Conservation (phyloP, 345 rosid genomes). For the Alliaria petiolata region DNA sequence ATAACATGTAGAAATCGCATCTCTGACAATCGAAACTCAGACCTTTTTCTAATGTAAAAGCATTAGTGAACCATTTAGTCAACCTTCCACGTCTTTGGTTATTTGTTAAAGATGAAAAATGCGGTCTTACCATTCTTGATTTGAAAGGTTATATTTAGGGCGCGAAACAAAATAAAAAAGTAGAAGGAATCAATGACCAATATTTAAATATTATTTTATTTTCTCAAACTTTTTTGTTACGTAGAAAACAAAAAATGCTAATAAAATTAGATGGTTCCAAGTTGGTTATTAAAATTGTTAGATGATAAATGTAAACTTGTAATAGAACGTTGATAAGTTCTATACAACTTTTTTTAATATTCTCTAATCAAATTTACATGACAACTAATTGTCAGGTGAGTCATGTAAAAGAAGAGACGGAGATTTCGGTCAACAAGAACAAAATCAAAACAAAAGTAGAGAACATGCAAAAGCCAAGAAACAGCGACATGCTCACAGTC, state of each 20-base stretch:
- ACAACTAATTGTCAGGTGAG: slow-evolving; percentile 1
- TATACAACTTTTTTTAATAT: not conserved
- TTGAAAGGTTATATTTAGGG: too few relatives aligned
- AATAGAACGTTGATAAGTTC: not conserved
- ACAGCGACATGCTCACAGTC: slow-evolving; percentile 17
- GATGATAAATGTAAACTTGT: not conserved
- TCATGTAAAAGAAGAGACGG: not conserved
- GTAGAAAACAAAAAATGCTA: too few relatives aligned
- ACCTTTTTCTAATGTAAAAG: too few relatives aligned
- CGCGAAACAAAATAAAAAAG: too few relatives aligned
- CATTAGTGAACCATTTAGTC: too few relatives aligned
- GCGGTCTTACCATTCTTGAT: not conserved
- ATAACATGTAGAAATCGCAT: too few relatives aligned
- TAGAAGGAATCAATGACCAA: too few relatives aligned
- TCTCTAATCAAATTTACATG: not conserved
- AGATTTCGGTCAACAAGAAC: not conserved
- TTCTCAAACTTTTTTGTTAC: too few relatives aligned
- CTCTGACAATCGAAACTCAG: too few relatives aligned
- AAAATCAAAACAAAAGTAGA: not conserved
- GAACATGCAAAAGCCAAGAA: slow-evolving; percentile 13
- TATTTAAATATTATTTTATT: too few relatives aligned
- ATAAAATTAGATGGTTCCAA: not conserved
- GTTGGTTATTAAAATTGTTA: not conserved
- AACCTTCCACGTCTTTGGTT: too few relatives aligned
- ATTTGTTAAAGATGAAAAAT: too few relatives aligned